phyloP scores from a whole-genome alignment of 345 rosid genomes.

The Diplotaxis tenuifolia region DNA sequence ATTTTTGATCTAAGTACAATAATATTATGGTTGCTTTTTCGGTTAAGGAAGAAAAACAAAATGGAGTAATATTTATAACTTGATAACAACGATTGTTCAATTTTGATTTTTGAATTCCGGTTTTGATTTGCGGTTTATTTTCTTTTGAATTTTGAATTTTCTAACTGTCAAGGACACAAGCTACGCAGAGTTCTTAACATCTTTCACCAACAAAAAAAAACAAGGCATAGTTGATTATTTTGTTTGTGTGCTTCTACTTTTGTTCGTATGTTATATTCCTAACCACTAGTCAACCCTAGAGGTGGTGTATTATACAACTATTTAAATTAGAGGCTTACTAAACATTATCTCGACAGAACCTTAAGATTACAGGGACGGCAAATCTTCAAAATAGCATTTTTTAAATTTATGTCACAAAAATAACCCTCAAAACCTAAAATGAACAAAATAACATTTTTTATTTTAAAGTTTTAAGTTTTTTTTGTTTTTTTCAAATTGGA shows the following conservation, averaged over 20 bases:
- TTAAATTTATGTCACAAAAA: too few species aligned
- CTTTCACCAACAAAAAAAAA: too few species aligned
- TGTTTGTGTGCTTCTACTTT: neutral
- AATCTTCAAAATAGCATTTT: too few species aligned
- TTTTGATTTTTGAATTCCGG: neutral
- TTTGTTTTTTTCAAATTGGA: too few species aligned
- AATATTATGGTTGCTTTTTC: neutral
- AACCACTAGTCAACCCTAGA: neutral
- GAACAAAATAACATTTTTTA: too few species aligned
- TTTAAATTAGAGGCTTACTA: neutral
- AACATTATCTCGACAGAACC: neutral
- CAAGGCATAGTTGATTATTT: neutral
- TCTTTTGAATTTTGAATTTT: neutral
- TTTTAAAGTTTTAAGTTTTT: too few species aligned
- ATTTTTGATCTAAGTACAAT: neutral
- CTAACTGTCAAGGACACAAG: neutral
- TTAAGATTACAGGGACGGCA: neutral
- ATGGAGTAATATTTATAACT: neutral
- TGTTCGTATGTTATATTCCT: neutral
- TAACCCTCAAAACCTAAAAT: too few species aligned
- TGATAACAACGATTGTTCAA: neutral
- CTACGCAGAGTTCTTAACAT: too few species aligned
- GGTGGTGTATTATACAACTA: neutral
- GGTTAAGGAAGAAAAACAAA: neutral
- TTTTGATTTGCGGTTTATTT: neutral